phyloP scores from a whole-genome alignment of 2,329 filamentous ascomycete genomes.

The Madurella mycetomatis region DNA sequence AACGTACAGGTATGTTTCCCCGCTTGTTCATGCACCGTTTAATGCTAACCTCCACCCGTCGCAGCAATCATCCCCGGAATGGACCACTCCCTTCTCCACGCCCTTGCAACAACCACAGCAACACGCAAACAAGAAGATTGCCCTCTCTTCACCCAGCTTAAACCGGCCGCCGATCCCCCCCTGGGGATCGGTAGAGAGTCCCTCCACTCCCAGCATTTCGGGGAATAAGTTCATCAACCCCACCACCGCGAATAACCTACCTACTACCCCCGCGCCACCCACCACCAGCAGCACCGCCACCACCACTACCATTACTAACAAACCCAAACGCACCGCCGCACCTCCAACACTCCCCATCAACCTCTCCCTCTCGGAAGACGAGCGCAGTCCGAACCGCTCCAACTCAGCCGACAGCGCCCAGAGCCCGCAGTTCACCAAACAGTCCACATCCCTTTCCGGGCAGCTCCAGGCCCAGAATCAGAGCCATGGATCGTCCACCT shows the following conservation, averaged over 20 bases:
- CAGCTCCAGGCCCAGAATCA: background rate
- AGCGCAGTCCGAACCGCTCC: constrained; percentile 51
- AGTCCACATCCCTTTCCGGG: constrained; percentile 1
- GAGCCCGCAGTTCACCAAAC: constrained; percentile 47
- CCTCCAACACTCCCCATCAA: constrained; percentile 39
- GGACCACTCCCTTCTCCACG: constrained; percentile 37
- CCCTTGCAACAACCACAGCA: constrained; percentile 38
- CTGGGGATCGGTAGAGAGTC: constrained; percentile 33
- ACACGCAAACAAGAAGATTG: constrained; percentile 50
- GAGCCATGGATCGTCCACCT: background rate
- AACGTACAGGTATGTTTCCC: constrained; percentile 33
- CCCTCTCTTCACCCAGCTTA: constrained; percentile 46
- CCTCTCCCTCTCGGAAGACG: constrained; percentile 57
- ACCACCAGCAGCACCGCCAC: background rate
- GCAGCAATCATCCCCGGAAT: constrained; percentile 39
- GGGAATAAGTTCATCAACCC: background rate
- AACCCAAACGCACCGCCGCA: constrained; percentile 2
- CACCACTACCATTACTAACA: background rate
- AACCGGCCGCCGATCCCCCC: constrained; percentile 50
- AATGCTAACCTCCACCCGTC: constrained; percentile 5
- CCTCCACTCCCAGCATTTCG: background rate
- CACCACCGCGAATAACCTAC: constrained; percentile 19
- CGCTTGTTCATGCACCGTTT: background rate
- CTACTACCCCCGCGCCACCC: background rate
- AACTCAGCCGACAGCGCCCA: constrained; percentile 36